Base-by-base conservation (phyloP, 2,329 filamentous ascomycete genomes). In the Fusarium veterinarium region DNA sequence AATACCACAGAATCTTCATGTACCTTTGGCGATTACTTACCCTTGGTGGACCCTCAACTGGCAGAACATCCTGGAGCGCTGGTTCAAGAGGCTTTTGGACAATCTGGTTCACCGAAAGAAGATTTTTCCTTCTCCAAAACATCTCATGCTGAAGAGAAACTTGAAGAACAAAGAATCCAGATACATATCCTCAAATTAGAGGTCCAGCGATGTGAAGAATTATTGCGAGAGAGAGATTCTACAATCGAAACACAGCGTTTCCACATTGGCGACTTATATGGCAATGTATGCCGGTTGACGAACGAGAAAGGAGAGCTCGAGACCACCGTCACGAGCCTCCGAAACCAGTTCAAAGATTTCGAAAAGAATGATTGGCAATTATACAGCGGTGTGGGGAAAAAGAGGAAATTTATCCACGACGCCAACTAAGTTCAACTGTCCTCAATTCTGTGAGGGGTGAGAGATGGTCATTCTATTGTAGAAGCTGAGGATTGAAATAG, bases 151-250 rank as follows among this genome's bases (percentile, higher is more conserved):
- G 41, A 44, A 44, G 25, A 1, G 8, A 1, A 25, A 44, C n/a
- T 25, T 17, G 41, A 44, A 44, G 0, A 44, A 25, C 41, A 44
- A 44, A 17, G 41, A 40, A 58, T 58, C 33, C 55, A 38, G 23
- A 46, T 58, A n/a, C 31, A 58, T 46, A 38, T 58, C 55, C 55
- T 58, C 55, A 46, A 58, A 46, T 45, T 58, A 37, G 33, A 37
- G 31, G 41, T 31, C 35, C 19, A 37, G 28, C 55, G 35, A 38
- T 1, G 28, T 38, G 44, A 58, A 46, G 55, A 58, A 38, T 46
- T 46, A 40, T 28, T 58, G 19, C 41, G 55, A 37, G 55, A 58
- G 41, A 58, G 55, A 37, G 55, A 58, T 46, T 16, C 41, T 46
- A 58, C 33, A 46, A 58, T 58, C 55, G 44, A 58, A 46, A 37